Evolutionary conservation across 225 moss, liverwort and hornwort genomes (phyloP).

Genomic region (Polytrichum commune): DNA sequence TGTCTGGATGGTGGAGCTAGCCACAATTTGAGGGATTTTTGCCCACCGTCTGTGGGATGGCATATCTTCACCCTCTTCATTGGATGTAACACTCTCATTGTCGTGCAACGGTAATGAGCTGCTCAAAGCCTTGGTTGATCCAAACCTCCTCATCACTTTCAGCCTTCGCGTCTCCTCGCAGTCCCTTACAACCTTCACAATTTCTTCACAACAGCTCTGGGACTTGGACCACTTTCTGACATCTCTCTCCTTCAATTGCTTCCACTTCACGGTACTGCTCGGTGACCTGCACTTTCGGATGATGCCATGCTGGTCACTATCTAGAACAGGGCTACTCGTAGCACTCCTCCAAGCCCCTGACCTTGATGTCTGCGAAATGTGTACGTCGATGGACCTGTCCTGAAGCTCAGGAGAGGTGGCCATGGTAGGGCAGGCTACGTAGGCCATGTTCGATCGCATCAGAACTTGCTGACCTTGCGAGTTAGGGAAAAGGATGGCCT

Average conservation of each 20-base stretch:
- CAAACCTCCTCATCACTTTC: constrained; percentile 12
- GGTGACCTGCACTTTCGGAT: constrained; percentile 22
- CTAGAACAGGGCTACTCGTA: constrained; percentile 12
- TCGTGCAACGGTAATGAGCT: constrained; percentile 37
- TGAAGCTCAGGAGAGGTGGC: constrained; percentile 17
- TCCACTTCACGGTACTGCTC: constrained; percentile 33
- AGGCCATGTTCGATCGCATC: constrained; percentile 56
- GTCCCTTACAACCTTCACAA: too few relatives aligned
- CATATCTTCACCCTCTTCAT: constrained; percentile 27
- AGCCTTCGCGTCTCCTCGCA: constrained; percentile 20
- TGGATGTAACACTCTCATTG: constrained; percentile 35
- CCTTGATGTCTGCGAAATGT: constrained; percentile 18
- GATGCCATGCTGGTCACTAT: constrained; percentile 2
- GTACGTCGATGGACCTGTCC: constrained; percentile 13
- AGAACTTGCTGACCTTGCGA: constrained; percentile 32
- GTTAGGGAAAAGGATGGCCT: constrained; percentile 40
- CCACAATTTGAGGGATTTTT: constrained; percentile 29
- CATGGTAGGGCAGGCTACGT: constrained; percentile 29
- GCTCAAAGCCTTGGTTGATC: constrained; percentile 31
- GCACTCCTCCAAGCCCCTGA: constrained; percentile 22
- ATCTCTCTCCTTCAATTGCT: constrained; percentile 26
- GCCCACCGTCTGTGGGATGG: constrained; percentile 39
- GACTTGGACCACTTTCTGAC: constrained; percentile 22
- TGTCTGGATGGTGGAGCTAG: constrained; percentile 14
- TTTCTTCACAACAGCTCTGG: constrained; percentile 25